Evolutionary conservation across 176 grass and related monocot genomes (phyloP), one percentile per base, ranked within the genome.

Genomic region (Musa itinerans): DNA sequence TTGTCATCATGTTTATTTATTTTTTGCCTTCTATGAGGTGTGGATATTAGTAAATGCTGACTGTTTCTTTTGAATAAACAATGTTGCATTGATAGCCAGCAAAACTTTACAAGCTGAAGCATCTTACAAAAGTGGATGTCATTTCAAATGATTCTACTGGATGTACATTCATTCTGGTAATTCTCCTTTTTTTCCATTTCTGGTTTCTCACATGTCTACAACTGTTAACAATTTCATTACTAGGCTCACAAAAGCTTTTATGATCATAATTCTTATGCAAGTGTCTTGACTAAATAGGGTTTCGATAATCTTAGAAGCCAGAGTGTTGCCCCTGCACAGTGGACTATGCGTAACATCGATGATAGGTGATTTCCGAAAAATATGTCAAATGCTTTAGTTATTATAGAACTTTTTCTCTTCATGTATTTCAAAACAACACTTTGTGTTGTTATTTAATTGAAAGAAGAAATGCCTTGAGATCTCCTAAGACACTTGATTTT

Each of bases 311-410:
- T 99, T 80, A 94, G 95, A 56, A 94, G 82, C 78, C 95, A 99
- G 63, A 92, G 86, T 99, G 91, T 99, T 84, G 78, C 91, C 3
- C 95, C 95, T 74, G 88, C 95, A 70, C 95, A 99, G 85, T 99
- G 95, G 95, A 99, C 95, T 75, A 92, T 99, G 95, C 91, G 86
- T 65, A 99, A 94, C 70, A 99, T 94, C 56, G 91, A 99, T 92
- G 91, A 94, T 70, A 99, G 95, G 95, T 99, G 54, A 63, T 78
- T 68, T 10, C n/a, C 72, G 26, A 34, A 48, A n/a, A 77, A n/a
- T 11, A 27, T 73, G 29, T n/a, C 56, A 72, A 52, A 16, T 68
- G 13, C 62, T 58, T n/a, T 59, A 57, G 53, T 19, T 14, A 8
- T 43, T 51, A 21, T 8, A 16, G 8, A 50, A 16, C 20, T 25